phyloP scores from a whole-genome alignment of 1,284 basidiomycete species.

The Ganoderma sinense region DNA sequence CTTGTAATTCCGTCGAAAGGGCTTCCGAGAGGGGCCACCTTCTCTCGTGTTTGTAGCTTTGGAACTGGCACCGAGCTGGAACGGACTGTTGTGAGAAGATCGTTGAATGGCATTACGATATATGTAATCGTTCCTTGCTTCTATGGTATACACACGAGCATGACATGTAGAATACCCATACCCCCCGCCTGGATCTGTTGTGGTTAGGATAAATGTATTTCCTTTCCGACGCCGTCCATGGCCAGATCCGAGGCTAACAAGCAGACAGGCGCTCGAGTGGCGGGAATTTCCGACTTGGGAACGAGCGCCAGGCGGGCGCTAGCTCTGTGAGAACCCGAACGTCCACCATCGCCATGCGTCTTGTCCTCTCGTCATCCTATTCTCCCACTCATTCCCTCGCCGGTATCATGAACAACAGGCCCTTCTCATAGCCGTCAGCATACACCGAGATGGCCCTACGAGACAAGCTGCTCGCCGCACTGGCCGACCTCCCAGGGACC shows the following conservation, averaged over 20 bases:
- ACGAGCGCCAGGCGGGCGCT: conserved; percentile 6
- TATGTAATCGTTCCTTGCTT: not conserved
- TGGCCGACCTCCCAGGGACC: conserved; percentile 66
- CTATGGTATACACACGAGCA: not conserved
- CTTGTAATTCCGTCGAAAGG: not conserved
- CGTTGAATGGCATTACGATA: not conserved
- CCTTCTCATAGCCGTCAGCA: not conserved
- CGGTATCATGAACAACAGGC: conserved; percentile 1
- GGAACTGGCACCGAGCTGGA: not conserved
- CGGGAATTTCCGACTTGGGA: conserved; percentile 14
- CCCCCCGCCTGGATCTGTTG: not conserved
- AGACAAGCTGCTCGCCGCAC: conserved; percentile 66
- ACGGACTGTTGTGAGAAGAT: not conserved
- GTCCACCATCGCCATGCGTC: not conserved
- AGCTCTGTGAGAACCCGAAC: conserved; percentile 15
- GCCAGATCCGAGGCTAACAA: not conserved
- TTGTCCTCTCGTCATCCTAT: conserved; percentile 5
- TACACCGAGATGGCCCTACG: conserved; percentile 53
- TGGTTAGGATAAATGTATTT: not conserved
- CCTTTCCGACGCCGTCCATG: not conserved
- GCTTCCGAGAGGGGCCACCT: not conserved
- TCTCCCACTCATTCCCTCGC: not conserved
- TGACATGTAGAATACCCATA: not conserved
- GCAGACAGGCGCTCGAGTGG: not conserved
- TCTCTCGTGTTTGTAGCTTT: not conserved